phyloP scores from a whole-genome alignment of 345 rosid genomes.

The Boechera retrofracta region DNA sequence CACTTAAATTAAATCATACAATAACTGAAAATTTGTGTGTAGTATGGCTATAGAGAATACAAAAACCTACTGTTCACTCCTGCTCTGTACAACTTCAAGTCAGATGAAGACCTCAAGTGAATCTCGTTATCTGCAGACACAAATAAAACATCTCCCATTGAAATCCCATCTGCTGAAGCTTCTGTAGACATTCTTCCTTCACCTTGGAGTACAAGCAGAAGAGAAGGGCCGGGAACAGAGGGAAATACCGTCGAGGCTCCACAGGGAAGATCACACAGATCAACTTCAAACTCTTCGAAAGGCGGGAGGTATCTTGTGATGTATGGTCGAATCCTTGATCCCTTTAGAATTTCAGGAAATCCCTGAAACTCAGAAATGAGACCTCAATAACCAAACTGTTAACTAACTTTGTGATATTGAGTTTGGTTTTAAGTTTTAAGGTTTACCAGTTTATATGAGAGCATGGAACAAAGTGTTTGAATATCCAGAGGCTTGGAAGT shows the following conservation, averaged over 20 bases:
- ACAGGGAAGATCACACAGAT: slow-evolving; percentile 69
- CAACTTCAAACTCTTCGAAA: slow-evolving; percentile 92
- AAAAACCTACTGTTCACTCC: slow-evolving; percentile 79
- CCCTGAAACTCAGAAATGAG: slow-evolving; percentile 63
- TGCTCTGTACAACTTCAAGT: slow-evolving; percentile 79
- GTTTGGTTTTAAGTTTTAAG: not conserved
- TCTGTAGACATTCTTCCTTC: slow-evolving; percentile 61
- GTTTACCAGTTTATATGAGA: slow-evolving; percentile 86
- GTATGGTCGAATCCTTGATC: slow-evolving; percentile 66
- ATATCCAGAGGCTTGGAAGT: slow-evolving; percentile 89
- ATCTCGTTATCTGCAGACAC: slow-evolving; percentile 73
- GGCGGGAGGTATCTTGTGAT: slow-evolving; percentile 88
- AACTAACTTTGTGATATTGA: not conserved
- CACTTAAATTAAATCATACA: slow-evolving; percentile 14
- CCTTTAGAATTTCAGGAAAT: slow-evolving; percentile 80
- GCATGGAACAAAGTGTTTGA: slow-evolving; percentile 94
- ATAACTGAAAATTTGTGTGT: not conserved
- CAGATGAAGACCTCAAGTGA: slow-evolving; percentile 51
- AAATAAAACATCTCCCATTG: slow-evolving; percentile 80
- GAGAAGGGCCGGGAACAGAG: slow-evolving; percentile 78
- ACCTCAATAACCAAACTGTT: slow-evolving; percentile 18
- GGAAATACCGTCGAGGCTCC: slow-evolving; percentile 73
- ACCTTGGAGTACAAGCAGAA: slow-evolving; percentile 66
- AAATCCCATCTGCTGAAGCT: slow-evolving; percentile 48
- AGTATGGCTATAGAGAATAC: slow-evolving; percentile 44